Conservation (phyloP, 78 protist species). For the Pigoraptor vietnamica region DNA sequence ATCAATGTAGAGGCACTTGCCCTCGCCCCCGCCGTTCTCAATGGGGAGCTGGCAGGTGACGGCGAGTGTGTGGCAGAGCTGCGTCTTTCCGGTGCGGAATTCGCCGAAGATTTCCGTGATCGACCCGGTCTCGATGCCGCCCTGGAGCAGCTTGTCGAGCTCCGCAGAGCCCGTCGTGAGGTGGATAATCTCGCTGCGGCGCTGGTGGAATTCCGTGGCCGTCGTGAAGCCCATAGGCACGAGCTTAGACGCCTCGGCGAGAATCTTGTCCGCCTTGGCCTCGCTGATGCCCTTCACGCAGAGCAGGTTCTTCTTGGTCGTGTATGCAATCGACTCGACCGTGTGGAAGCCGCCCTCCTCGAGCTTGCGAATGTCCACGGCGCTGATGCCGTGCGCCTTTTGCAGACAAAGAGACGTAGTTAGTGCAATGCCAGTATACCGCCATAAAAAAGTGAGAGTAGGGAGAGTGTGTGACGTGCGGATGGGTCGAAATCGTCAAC, state of each 20-base stretch:
- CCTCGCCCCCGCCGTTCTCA: slow-evolving; percentile 96
- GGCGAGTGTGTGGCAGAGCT: slow-evolving; percentile 97
- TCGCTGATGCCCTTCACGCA: slow-evolving; percentile 93
- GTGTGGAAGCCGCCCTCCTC: slow-evolving; percentile 90
- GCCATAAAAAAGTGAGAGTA: too few relatives aligned
- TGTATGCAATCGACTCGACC: slow-evolving; percentile 86
- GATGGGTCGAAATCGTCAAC: too few relatives aligned
- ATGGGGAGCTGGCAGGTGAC: slow-evolving; percentile 91
- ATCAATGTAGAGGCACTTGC: slow-evolving; percentile 97
- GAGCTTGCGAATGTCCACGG: slow-evolving; percentile 87
- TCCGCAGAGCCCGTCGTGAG: slow-evolving; percentile 93
- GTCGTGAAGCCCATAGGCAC: slow-evolving; percentile 91
- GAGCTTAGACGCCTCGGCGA: slow-evolving; percentile 75
- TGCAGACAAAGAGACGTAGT: background rate
- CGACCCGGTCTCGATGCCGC: slow-evolving; percentile 98
- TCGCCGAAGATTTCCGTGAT: slow-evolving; percentile 99
- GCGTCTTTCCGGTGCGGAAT: slow-evolving; percentile 98
- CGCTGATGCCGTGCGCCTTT: slow-evolving; percentile 61
- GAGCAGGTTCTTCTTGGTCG: slow-evolving; percentile 74
- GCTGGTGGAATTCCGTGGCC: slow-evolving; percentile 85
- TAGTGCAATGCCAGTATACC: too few relatives aligned
- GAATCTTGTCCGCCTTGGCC: slow-evolving; percentile 92
- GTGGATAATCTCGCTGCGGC: slow-evolving; percentile 58
- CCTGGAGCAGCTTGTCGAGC: slow-evolving; percentile 76
- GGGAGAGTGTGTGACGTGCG: too few relatives aligned